Conservation (phyloP, 768 basidiomycete genomes). For the Suillus bovinus region DNA sequence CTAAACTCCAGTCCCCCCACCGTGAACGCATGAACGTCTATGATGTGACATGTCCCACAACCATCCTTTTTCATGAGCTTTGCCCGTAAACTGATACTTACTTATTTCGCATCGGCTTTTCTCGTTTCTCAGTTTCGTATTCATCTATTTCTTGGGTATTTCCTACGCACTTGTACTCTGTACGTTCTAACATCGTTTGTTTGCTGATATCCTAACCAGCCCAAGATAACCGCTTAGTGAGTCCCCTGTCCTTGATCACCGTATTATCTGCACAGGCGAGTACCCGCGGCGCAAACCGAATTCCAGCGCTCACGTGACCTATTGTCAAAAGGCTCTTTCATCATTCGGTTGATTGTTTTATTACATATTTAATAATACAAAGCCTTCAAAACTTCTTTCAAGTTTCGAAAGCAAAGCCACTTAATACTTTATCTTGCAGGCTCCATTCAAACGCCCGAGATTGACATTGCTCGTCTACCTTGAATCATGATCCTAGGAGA, state of each 20-base stretch:
- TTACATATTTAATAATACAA: neutral
- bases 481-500: slow-evolving; percentile 18
- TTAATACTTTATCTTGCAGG: neutral
- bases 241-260: neutral
- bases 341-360: neutral
- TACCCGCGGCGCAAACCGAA: neutral
- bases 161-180: neutral
- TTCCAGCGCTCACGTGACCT: neutral
- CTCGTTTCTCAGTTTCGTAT: neutral
- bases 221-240: neutral
- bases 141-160: neutral
- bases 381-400: neutral
- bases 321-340: too few relatives aligned
- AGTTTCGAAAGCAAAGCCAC: neutral
- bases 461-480: neutral
- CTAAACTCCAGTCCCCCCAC: too few relatives aligned
- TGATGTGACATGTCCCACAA: too few relatives aligned
- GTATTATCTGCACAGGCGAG: neutral
- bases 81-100: neutral
- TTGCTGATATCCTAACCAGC: neutral
- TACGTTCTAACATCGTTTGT: neutral
- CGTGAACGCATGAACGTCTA: too few relatives aligned
- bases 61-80: too few relatives aligned
- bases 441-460: neutral
- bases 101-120: neutral